phyloP scores from a whole-genome alignment of 2,329 filamentous ascomycete species.

The Venturia oleaginea region DNA sequence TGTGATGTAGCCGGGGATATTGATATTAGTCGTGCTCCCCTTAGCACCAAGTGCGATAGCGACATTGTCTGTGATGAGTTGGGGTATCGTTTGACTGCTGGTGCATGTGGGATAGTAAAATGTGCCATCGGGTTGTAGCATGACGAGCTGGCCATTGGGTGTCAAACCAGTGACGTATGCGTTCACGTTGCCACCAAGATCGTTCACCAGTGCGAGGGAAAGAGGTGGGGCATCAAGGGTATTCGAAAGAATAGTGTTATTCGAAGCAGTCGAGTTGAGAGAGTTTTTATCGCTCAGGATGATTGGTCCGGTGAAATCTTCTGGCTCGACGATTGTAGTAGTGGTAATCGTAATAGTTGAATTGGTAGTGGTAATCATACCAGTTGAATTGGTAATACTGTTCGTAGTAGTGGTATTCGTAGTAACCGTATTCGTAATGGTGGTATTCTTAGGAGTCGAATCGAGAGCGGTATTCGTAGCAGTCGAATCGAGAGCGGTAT shows the following conservation, averaged over 20 bases:
- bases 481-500: too few relatives aligned
- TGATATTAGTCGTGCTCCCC: constrained; percentile 32
- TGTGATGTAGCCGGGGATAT: constrained; percentile 32
- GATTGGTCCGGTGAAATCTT: not conserved
- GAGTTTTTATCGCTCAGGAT: not conserved
- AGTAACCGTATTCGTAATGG: too few relatives aligned
- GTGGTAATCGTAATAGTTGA: too few relatives aligned
- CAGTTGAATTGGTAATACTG: too few relatives aligned
- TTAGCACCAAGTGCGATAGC: constrained; percentile 35
- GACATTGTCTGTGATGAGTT: constrained; percentile 30
- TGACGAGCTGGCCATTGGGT: constrained; percentile 31
- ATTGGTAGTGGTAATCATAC: too few relatives aligned
- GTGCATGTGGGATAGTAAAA: constrained; percentile 36
- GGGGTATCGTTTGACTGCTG: constrained; percentile 26
- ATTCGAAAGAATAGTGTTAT: not conserved
- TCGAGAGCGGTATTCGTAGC: too few relatives aligned
- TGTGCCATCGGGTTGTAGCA: constrained; percentile 33
- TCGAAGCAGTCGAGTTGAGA: not conserved
- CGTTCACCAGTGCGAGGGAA: not conserved
- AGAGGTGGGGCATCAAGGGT: not conserved
- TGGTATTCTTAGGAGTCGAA: too few relatives aligned
- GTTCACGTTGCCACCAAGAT: constrained; percentile 24
- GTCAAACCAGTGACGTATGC: constrained; percentile 41
- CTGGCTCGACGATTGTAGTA: not conserved
- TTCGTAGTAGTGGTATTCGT: too few relatives aligned